Evolutionary conservation across 164 flowering plant species (phyloP).

Genomic region (Protea cynaroides): DNA sequence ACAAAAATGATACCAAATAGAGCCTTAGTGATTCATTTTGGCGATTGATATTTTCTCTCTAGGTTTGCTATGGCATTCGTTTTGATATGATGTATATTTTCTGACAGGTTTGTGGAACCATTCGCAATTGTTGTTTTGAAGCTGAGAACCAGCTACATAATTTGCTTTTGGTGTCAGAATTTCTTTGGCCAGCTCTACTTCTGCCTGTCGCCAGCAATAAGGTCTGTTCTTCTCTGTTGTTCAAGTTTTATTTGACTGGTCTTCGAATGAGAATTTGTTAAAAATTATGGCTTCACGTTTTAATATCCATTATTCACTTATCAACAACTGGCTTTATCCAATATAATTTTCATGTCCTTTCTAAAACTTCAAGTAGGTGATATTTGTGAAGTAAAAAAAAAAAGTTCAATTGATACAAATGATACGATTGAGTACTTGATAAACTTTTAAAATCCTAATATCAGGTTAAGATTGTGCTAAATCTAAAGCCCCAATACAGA

Average conservation of each 20-base stretch:
- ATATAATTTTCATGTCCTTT: not conserved
- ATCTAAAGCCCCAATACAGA: no score
- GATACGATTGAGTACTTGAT: no score
- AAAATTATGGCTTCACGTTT: constrained; percentile 2
- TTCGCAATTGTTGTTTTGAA: constrained; percentile 93
- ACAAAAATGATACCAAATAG: no score
- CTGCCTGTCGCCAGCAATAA: constrained; percentile 90
- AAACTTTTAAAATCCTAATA: no score
- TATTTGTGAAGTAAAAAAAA: no score
- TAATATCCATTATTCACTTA: not conserved
- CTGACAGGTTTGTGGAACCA: constrained; percentile 75
- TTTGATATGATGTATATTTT: constrained; percentile 1
- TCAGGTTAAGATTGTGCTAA: no score
- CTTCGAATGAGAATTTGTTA: not conserved
- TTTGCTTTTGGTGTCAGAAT: constrained; percentile 84
- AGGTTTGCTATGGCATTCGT: no score
- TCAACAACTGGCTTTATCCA: not conserved
- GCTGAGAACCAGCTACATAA: constrained; percentile 78
- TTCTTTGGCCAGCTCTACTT: constrained; percentile 94
- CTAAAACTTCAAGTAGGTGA: not conserved
- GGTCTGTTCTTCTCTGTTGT: constrained; percentile 30
- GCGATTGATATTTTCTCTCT: no score
- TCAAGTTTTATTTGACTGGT: not conserved
- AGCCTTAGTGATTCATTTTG: no score
- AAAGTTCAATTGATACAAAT: no score